Percentiles rank a stretch among this genome's conserved stretches.
These are phyloP conservation scores for Psilocybe subaeruginosa DNA, from an alignment of 768 basidiomycete species.

Conservation along the genomic window DNA sequence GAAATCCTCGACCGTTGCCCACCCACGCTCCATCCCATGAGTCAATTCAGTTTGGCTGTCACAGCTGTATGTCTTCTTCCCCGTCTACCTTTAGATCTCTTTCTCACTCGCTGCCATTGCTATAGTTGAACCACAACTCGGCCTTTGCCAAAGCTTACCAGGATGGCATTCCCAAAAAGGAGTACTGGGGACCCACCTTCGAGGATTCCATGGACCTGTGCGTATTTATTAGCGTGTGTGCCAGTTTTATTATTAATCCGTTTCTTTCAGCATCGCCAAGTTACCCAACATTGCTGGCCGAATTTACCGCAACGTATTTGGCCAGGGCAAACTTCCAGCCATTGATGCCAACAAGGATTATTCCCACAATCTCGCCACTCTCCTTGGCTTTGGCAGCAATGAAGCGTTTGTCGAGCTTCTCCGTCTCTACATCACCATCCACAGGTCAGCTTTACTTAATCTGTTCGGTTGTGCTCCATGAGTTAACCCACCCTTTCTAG, in stretches of 20 bases:
- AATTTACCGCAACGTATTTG: conserved; percentile 88
- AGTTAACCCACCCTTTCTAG: conserved; percentile 32
- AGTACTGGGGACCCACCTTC: conserved; percentile 95
- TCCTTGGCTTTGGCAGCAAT: conserved; percentile 92
- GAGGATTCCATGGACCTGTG: conserved; percentile 90
- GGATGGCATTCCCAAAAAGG: conserved; percentile 89
- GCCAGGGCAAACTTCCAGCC: conserved; percentile 83
- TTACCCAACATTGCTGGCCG: conserved; percentile 95
- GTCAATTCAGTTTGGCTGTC: conserved; percentile 95
- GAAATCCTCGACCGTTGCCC: conserved; percentile 94
- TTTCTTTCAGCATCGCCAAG: conserved; percentile 80
- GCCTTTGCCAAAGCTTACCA: conserved; percentile 96
- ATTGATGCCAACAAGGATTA: conserved; percentile 88
- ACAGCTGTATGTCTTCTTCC: conserved; percentile 67
- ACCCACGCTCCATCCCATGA: conserved; percentile 96
- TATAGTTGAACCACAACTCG: conserved; percentile 89
- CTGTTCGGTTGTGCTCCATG: background rate
- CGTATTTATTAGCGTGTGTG: conserved; percentile 14
- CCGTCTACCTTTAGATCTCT: background rate
- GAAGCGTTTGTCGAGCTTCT: conserved; percentile 90
- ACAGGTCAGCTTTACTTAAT: conserved; percentile 57
- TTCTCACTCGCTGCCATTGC: conserved; percentile 6
- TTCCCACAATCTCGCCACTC: conserved; percentile 84
- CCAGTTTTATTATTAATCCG: conserved; percentile 5
- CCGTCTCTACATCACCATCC: conserved; percentile 95